Percentiles rank a stretch among this genome's conserved stretches.
Evolutionary conservation across 257 asterid species (phyloP).

Genomic region (Echium plantagineum): DNA sequence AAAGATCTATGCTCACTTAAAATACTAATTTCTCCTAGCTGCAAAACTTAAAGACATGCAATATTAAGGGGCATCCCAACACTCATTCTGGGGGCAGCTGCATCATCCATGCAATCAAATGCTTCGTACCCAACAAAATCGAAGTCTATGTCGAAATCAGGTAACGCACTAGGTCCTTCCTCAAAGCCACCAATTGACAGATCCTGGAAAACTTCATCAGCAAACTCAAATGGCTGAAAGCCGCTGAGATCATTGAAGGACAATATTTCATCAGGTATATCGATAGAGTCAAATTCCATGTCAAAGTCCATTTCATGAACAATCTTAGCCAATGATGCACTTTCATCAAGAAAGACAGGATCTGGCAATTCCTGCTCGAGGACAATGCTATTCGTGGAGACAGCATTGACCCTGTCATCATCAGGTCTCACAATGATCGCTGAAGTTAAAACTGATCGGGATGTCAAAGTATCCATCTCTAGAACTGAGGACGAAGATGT

Average conservation of each 20-base stretch:
- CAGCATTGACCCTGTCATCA: neutral
- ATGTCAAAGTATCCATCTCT: slow-evolving; percentile 30
- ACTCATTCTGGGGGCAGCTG: slow-evolving; percentile 26
- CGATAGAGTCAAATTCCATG: slow-evolving; percentile 33
- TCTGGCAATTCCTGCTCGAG: slow-evolving; percentile 17
- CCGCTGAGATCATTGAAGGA: slow-evolving; percentile 22
- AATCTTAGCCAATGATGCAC: slow-evolving; percentile 26
- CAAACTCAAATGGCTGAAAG: slow-evolving; percentile 8
- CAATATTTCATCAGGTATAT: slow-evolving; percentile 19
- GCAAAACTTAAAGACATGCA: slow-evolving; percentile 90
- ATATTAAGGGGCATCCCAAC: slow-evolving; percentile 46
- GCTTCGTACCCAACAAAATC: slow-evolving; percentile 52
- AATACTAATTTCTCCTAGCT: slow-evolving; percentile 8
- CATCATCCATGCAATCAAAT: slow-evolving; percentile 52
- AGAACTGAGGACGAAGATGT: slow-evolving; percentile 47
- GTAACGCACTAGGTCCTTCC: slow-evolving; percentile 22
- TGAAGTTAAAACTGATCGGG: neutral
- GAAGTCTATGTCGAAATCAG: slow-evolving; percentile 55
- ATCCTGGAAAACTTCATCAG: slow-evolving; percentile 27
- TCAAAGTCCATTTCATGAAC: slow-evolving; percentile 44
- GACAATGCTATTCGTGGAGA: slow-evolving; percentile 1
- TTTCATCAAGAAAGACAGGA: slow-evolving; percentile 14
- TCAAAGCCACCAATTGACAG: slow-evolving; percentile 32
- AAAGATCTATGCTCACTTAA: slow-evolving; percentile 13
- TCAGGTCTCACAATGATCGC: neutral